phyloP scores from a whole-genome alignment of 768 basidiomycete genomes.

The Leccinum ochraceum region DNA sequence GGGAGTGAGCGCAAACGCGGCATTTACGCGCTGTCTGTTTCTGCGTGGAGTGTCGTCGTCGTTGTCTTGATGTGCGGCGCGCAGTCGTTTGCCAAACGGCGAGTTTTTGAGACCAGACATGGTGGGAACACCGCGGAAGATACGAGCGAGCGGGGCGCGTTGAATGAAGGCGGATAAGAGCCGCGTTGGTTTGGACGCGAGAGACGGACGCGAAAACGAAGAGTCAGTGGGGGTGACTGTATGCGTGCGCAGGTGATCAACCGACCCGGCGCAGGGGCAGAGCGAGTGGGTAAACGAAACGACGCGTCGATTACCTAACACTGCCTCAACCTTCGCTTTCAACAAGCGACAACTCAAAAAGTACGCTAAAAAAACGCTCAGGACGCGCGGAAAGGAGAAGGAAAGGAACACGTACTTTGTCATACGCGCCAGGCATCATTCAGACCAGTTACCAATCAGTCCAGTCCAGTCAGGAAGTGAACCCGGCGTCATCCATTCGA shows the following conservation, averaged over 20 bases:
- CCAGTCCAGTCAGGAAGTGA: conserved; percentile 9
- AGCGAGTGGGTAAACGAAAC: conserved; percentile 23
- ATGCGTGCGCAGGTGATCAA: conserved; percentile 6
- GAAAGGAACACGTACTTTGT: background rate
- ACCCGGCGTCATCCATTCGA: conserved; percentile 2
- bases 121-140: background rate
- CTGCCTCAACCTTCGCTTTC: conserved; percentile 12
- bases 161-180: conserved; percentile 4
- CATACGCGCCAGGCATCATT: background rate
- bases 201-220: background rate
- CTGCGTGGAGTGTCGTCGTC: conserved; percentile 55
- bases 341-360: conserved; percentile 24
- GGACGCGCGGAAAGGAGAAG: background rate
- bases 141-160: background rate
- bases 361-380: conserved; percentile 8
- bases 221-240: background rate
- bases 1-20: conserved; percentile 50
- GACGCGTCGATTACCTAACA: conserved; percentile 37
- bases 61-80: conserved; percentile 62
- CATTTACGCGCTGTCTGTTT: conserved; percentile 52
- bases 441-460: conserved; percentile 14
- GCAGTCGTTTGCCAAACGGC: conserved; percentile 81
- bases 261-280: conserved; percentile 28
- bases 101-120: conserved; percentile 86
- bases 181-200: background rate